Conservation (phyloP, 2,329 filamentous ascomycete genomes). For the Arthrinium puccinioides region DNA sequence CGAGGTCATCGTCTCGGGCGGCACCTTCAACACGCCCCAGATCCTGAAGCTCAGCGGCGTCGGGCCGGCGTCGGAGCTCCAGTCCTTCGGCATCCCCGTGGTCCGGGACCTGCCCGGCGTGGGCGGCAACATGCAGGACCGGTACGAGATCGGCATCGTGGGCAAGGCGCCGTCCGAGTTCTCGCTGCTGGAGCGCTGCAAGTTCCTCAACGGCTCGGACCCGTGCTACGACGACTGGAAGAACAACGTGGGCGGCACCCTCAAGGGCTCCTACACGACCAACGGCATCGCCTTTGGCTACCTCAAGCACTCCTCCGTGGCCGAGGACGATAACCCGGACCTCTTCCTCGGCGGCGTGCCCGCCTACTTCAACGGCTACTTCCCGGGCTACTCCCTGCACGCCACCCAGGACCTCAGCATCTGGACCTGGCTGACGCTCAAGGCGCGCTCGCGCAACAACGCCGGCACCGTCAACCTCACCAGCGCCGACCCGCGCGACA, state of each 20-base stretch:
- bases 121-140: slow-evolving; percentile 49
- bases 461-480: slow-evolving; percentile 42
- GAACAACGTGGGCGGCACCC: slow-evolving; percentile 4
- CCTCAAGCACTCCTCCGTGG: slow-evolving; percentile 14
- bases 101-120: slow-evolving; percentile 46
- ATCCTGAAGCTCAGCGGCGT: slow-evolving; percentile 38
- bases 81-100: slow-evolving; percentile 29
- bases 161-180: slow-evolving; percentile 29
- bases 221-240: slow-evolving; percentile 15
- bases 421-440: slow-evolving; percentile 38
- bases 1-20: slow-evolving; percentile 43
- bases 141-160: slow-evolving; percentile 38
- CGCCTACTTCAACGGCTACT: slow-evolving; percentile 48
- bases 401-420: slow-evolving; percentile 33
- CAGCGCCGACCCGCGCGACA: slow-evolving; percentile 22
- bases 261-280: slow-evolving; percentile 18
- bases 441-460: slow-evolving; percentile 36
- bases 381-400: slow-evolving; percentile 42
- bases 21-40: slow-evolving; percentile 45
- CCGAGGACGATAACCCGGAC: slow-evolving; percentile 27
- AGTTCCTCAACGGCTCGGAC: slow-evolving; percentile 13
- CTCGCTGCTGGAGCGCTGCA: slow-evolving; percentile 20
- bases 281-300: slow-evolving; percentile 19
- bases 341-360: slow-evolving; percentile 48
- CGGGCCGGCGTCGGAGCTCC: slow-evolving; percentile 30